Conservation (phyloP, 768 basidiomycete species). For the Hirschioporus abietinus region DNA sequence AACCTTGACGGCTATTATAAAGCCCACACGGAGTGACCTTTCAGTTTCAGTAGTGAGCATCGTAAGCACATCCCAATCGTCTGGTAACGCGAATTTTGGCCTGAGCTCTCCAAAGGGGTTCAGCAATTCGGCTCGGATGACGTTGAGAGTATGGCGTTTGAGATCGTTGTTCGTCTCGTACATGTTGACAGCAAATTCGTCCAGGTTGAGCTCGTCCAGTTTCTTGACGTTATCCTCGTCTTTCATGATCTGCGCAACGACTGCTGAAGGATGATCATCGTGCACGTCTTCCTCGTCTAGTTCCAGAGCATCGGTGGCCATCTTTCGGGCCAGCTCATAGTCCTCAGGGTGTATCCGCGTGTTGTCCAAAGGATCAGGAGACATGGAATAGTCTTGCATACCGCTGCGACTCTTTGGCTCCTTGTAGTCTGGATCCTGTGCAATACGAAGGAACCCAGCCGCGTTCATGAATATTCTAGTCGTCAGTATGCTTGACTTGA, state of each 20-base stretch:
- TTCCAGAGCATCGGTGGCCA: constrained; percentile 96
- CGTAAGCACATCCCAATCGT: constrained; percentile 77
- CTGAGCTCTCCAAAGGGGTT: constrained; percentile 77
- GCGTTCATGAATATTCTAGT: constrained; percentile 91
- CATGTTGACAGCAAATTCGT: constrained; percentile 93
- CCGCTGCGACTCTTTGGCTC: constrained; percentile 57
- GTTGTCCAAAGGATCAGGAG: constrained; percentile 85
- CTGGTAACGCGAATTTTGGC: constrained; percentile 53
- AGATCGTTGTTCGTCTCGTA: constrained; percentile 76
- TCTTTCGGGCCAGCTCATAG: constrained; percentile 95
- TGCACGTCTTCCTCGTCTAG: constrained; percentile 97
- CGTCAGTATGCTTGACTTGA: constrained; percentile 72
- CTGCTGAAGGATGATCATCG: constrained; percentile 86
- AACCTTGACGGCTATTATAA: constrained; percentile 76
- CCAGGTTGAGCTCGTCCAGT: constrained; percentile 85
- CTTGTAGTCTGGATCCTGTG: constrained; percentile 57
- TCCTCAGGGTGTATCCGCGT: constrained; percentile 97
- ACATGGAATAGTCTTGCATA: constrained; percentile 62
- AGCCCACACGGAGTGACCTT: constrained; percentile 67
- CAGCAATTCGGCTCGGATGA: constrained; percentile 83
- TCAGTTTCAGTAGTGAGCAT: constrained; percentile 94
- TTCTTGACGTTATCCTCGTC: constrained; percentile 76
- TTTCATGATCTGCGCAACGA: constrained; percentile 80
- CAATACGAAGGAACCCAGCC: constrained; percentile 85
- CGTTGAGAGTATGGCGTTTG: constrained; percentile 85